Percentiles rank a stretch among this genome's conserved stretches.
Conservation (phyloP, 2,329 filamentous ascomycete genomes). For the Coniochaeta sp. region DNA sequence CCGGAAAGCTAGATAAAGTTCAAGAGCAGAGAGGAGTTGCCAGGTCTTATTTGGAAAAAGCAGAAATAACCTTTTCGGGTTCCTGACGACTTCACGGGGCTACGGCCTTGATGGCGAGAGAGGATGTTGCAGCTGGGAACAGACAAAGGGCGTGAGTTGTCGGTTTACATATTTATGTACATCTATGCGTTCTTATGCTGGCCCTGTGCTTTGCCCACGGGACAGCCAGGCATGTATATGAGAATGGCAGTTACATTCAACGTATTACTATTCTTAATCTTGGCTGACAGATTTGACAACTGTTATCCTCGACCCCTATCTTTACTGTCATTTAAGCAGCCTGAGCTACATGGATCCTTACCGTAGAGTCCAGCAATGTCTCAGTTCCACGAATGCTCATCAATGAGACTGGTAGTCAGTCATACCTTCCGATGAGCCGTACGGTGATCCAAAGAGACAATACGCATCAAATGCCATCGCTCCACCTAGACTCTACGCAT, state of each 20-base stretch:
- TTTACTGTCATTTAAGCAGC: background rate
- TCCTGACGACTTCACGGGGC: background rate
- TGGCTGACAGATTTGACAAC: too few species aligned
- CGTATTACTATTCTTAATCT: too few species aligned
- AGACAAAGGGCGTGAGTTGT: background rate
- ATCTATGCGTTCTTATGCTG: background rate
- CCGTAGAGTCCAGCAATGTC: too few species aligned
- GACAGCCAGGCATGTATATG: background rate
- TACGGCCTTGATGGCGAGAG: background rate
- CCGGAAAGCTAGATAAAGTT: background rate
- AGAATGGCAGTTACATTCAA: background rate
- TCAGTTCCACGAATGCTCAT: too few species aligned
- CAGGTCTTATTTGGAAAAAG: slow-evolving; percentile 6
- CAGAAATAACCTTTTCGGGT: slow-evolving; percentile 5
- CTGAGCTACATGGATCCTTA: too few species aligned
- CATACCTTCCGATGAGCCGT: too few species aligned
- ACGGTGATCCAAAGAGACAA: too few species aligned
- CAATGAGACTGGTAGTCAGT: too few species aligned
- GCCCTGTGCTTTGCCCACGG: background rate
- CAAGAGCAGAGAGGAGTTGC: background rate
- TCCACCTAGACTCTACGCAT: background rate
- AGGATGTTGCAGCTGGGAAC: background rate
- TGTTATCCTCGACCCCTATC: background rate
- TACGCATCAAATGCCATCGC: too few species aligned
- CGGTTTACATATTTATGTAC: background rate